Percentiles rank a stretch among this genome's conserved stretches.
Conservation (phyloP, 345 rosid genomes). For the Erysimum cheiranthoides region DNA sequence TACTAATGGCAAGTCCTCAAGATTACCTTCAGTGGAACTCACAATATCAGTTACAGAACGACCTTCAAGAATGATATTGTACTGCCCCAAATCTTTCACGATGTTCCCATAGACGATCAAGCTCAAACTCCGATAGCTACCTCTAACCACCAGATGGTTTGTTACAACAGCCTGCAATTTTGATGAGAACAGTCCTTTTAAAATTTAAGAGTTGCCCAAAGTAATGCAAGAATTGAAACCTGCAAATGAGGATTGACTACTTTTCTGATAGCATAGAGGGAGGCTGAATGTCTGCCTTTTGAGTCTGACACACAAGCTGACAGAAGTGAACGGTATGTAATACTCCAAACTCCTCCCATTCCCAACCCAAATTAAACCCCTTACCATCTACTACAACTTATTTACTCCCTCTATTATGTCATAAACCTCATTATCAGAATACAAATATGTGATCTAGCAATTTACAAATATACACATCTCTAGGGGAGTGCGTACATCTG, state of each 20-base stretch:
- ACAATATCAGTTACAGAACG: conserved; percentile 84
- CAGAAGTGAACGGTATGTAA: conserved; percentile 1
- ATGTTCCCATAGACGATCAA: conserved; percentile 90
- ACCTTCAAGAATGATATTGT: conserved; percentile 91
- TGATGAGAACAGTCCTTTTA: conserved; percentile 22
- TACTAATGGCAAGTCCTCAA: conserved; percentile 90
- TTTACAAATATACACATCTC: conserved; percentile 7
- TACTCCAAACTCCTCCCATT: neutral
- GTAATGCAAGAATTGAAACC: conserved; percentile 23
- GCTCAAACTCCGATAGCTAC: conserved; percentile 95
- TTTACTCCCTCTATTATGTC: conserved; percentile 16
- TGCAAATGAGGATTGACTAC: conserved; percentile 6
- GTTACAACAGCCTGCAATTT: conserved; percentile 94
- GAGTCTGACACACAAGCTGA: conserved; percentile 20
- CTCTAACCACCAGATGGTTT: conserved; percentile 93
- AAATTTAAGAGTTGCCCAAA: neutral
- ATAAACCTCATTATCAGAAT: conserved; percentile 25
- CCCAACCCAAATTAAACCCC: conserved; percentile 25
- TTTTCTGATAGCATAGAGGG: conserved; percentile 8
- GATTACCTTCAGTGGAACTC: conserved; percentile 86
- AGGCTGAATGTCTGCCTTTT: conserved; percentile 25
- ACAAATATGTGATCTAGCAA: conserved; percentile 5
- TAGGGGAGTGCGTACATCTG: conserved; percentile 17
- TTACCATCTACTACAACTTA: conserved; percentile 27
- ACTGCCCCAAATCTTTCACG: conserved; percentile 98